Base-by-base conservation (phyloP, 2,329 filamentous ascomycete species). In the Ustulina deusta region DNA sequence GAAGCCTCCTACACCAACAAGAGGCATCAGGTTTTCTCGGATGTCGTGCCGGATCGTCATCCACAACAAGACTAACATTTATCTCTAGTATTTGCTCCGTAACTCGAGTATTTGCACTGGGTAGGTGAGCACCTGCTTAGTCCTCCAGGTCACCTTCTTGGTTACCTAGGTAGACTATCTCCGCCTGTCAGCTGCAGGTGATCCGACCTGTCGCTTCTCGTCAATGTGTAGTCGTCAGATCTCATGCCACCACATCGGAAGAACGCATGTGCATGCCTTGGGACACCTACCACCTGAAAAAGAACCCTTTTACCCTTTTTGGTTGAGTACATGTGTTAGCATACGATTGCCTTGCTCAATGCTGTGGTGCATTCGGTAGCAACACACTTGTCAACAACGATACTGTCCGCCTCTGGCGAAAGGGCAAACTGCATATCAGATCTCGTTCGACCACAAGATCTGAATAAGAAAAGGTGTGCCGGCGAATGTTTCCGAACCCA, bases 201-300 rank as follows among this genome's bases (percentile, higher is more conserved):
- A 69, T 68, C 66, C 70, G 70, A 76, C 71, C 64, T 71, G 72
- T 75, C 72, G 72, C 68, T 70, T 73, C 68, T 72, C 56, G 56
- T 63, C 61, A 67, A 68, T 59, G 62, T 65, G 58, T 69, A 66
- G 52, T 68, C 69, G 48, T 70, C 61, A 71, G 73, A 76, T 76
- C 72, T 74, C 56, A 74, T 71, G 68, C 70, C 72, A 70, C 69
- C 56, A 61, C 68, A 69, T 75, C 74, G 74, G 74, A 71, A 74
- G 58, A 73, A 73, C 71, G 74, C 74, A 76, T 71, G 68, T 74
- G 74, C 71, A 75, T 76, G 74, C 75, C 74, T 76, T 71, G 63
- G 66, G 60, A 66, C 52, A 63, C 27, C 60, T 73, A 68, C 69
- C 66, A 70, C 69, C 63, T 69, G 51, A 69, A 68, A 71, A 70